phyloP scores from a whole-genome alignment of 208 protist species.

The Acanthamoeba sp. region DNA sequence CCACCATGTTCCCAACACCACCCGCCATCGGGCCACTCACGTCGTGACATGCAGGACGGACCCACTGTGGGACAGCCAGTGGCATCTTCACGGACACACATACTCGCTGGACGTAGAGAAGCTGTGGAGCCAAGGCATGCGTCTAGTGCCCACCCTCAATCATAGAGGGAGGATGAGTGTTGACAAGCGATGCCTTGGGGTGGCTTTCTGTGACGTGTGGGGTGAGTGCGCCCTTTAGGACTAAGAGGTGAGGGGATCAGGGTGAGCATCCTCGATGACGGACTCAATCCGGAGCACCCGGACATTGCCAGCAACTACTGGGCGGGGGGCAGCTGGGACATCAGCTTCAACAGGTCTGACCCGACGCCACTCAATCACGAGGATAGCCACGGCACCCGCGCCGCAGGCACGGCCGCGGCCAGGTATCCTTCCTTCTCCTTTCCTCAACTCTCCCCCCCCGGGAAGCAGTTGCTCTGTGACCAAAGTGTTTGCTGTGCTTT shows the following conservation, averaged over 20 bases:
- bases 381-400: conserved; percentile 23
- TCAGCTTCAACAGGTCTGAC: conserved; percentile 25
- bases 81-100: conserved; percentile 27
- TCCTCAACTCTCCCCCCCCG: too few relatives aligned
- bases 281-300: conserved; percentile 18
- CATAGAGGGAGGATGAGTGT: too few relatives aligned
- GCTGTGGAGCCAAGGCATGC: conserved; percentile 25
- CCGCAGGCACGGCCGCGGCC: neutral
- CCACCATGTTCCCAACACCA: too few relatives aligned
- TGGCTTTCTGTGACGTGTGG: too few relatives aligned
- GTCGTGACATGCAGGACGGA: neutral
- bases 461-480: neutral
- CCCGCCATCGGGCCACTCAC: too few relatives aligned
- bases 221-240: neutral
- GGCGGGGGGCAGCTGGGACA: conserved; percentile 21
- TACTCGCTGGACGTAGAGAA: conserved; percentile 31
- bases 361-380: neutral
- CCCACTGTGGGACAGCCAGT: conserved; percentile 28
- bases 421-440: neutral
- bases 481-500: neutral
- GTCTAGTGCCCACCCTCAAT: too few relatives aligned
- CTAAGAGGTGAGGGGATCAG: neutral
- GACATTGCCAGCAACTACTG: conserved; percentile 40
- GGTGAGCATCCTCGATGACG: conserved; percentile 57
- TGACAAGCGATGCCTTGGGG: too few relatives aligned